Base-by-base conservation (phyloP, 371 early-diverging fungal species). In the Zychaea mexicana region DNA sequence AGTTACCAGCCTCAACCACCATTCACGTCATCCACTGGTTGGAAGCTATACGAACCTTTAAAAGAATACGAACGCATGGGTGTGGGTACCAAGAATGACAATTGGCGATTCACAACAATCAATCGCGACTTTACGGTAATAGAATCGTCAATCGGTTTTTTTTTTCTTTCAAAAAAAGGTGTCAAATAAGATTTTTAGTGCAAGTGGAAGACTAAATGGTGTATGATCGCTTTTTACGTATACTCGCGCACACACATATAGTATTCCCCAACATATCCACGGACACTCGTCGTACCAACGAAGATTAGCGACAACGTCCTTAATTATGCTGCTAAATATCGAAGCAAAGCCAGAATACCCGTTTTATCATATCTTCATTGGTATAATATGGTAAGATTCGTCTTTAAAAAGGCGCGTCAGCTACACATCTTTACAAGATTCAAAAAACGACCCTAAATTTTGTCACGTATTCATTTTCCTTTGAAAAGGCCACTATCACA, bases 191-290 rank as follows among this genome's bases (percentile, higher is more conserved):
- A 45, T 38, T 5, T 8, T 1, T 19, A 21, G 2, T n/a, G 27
- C 26, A 17, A 22, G 46, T 28, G 6, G 36, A 26, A 7, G 36
- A 31, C 26, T 28, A 28, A 36, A 17, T 58, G n/a, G n/a, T n/a
- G n/a, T n/a, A n/a, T n/a, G n/a, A n/a, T n/a, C n/a, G n/a, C n/a
- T n/a, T n/a, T n/a, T n/a, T n/a, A n/a, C n/a, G n/a, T n/a, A n/a
- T n/a, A n/a, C n/a, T n/a, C n/a, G n/a, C n/a, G n/a, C n/a, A n/a
- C n/a, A n/a, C n/a, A n/a, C n/a, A n/a, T n/a, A 24, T 62, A 88
- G 89, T 87, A 96, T 68, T 94, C 92, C 60, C 85, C 92, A 3
- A 97, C 98, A 3, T 98, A 98, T 70, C 98, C 98, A 15, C 70
- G 84, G 2, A 66, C 85, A 1, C 73, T 98, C 32, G 94, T 87